phyloP scores from a whole-genome alignment of 495 filamentous ascomycete genomes.

The Penicillium longicatenatum region DNA sequence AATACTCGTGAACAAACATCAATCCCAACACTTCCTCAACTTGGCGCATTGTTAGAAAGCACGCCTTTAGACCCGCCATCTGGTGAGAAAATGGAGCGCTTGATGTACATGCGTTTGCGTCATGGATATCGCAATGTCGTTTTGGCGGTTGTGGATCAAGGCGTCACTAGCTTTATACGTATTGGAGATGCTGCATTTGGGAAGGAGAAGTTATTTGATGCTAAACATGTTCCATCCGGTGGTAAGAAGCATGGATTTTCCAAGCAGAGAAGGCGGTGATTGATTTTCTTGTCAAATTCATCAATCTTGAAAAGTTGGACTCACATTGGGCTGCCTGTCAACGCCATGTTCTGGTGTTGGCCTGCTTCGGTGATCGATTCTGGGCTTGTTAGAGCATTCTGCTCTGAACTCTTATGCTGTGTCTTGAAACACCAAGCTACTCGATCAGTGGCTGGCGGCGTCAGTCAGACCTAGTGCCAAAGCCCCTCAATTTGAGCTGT shows the following conservation, averaged over 20 bases:
- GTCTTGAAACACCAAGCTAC: not conserved
- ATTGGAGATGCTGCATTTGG: slow-evolving; percentile 79
- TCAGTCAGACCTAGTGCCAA: not conserved
- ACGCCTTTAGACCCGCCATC: slow-evolving; percentile 65
- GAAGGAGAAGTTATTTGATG: slow-evolving; percentile 68
- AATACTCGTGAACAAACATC: slow-evolving; percentile 66
- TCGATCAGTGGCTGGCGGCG: not conserved
- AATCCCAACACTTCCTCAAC: slow-evolving; percentile 71
- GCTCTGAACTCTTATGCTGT: not conserved
- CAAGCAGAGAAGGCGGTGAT: slow-evolving; percentile 42
- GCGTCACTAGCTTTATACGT: slow-evolving; percentile 83
- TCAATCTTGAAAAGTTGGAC: not conserved
- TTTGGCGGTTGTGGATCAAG: slow-evolving; percentile 85
- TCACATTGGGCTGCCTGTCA: not conserved
- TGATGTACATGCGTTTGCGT: slow-evolving; percentile 70
- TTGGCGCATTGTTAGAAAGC: slow-evolving; percentile 66
- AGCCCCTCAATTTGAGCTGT: not conserved
- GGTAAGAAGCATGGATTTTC: slow-evolving; percentile 39
- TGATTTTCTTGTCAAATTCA: not conserved
- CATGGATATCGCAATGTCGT: slow-evolving; percentile 84
- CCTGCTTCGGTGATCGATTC: not conserved
- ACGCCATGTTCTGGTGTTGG: not conserved
- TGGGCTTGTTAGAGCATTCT: not conserved
- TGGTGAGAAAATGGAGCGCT: slow-evolving; percentile 49
- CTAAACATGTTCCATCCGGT: slow-evolving; percentile 24